Evolutionary conservation across 1,139 yeast species (phyloP), one percentile per base, ranked within the genome.

Genomic region (Suhomyces choctaworum): DNA sequence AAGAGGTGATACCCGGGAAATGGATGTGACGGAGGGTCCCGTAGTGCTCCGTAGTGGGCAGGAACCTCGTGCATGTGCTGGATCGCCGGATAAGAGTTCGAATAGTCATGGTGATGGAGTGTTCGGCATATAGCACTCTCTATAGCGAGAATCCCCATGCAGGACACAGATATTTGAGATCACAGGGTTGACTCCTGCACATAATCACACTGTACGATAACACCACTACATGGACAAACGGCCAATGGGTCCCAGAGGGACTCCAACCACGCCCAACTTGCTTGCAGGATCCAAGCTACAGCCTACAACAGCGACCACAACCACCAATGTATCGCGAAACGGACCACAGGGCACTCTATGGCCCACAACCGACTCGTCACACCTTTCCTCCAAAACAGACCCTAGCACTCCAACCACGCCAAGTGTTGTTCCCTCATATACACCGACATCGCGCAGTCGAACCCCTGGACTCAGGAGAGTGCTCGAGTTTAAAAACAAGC

Each of bases 21-120:
- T 81, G 88, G 12, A 82, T 62, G 54, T 84, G 92, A 34, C 81
- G 70, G 19, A 82, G 51, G 0, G 67, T 65, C 14, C 63, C 59
- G 42, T 64, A 65, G 46, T 54, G 58, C 11, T 59, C 67, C 17
- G 48, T 42, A n/a, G 65, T 36, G 4, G 74, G 71, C 12, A 32
- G 37, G 46, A 66, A 67, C 26, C 52, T 45, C 28, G 52, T 43
- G 24, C 58, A 51, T 19, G 34, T 14, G 27, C 32, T 25, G 16
- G 28, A 17, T 10, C 26, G 11, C 20, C 37, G 19, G 15, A 11
- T 17, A 10, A 22, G 21, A 6, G 22, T 14, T 12, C 14, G 28
- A 7, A 17, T 17, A 8, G 25, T 15, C 32, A 32, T 32, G 29
- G 19, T 3, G 16, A 16, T 12, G 12, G 14, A 9, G 16, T 11